A percentile compares a stretch with the other conserved stretches of the same genome.
Conservation (phyloP, 2,329 filamentous ascomycete genomes). For the Colletotrichum lini region DNA sequence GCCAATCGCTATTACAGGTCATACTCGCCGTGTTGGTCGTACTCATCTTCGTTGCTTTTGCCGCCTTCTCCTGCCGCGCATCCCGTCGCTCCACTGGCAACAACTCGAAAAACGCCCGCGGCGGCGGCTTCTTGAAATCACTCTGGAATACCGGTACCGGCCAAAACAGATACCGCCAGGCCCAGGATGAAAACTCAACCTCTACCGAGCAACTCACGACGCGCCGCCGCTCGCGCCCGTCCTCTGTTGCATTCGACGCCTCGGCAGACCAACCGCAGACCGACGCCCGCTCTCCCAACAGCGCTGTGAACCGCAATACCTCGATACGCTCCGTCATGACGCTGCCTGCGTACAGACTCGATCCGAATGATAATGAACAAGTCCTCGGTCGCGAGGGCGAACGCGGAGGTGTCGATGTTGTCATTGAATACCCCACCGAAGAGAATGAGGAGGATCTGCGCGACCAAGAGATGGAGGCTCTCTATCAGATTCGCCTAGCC, state of each 20-base stretch:
- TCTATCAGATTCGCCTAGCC: constrained; percentile 90
- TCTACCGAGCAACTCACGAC: constrained; percentile 22
- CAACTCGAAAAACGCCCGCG: neutral
- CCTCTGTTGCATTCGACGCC: constrained; percentile 37
- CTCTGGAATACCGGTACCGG: constrained; percentile 28
- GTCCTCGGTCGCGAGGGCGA: constrained; percentile 92
- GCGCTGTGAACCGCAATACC: constrained; percentile 81
- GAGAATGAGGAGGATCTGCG: constrained; percentile 85
- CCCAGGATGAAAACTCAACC: constrained; percentile 49
- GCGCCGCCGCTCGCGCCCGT: constrained; percentile 22
- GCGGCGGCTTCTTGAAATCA: constrained; percentile 36
- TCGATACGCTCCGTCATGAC: constrained; percentile 96
- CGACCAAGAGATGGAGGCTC: constrained; percentile 91
- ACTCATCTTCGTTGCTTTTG: constrained; percentile 45
- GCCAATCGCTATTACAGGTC: constrained; percentile 42
- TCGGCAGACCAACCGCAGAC: constrained; percentile 43
- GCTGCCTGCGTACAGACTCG: constrained; percentile 84
- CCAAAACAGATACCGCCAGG: constrained; percentile 49
- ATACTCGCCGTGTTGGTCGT: constrained; percentile 46
- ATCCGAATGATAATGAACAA: constrained; percentile 81
- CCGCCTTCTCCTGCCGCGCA: constrained; percentile 45
- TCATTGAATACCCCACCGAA: constrained; percentile 85
- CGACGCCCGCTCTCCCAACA: constrained; percentile 45
- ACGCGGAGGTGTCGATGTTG: constrained; percentile 89
- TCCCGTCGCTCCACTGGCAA: constrained; percentile 54